Evolutionary conservation across 805 yeast species (phyloP).

Genomic region (Candida palmyrensis): DNA sequence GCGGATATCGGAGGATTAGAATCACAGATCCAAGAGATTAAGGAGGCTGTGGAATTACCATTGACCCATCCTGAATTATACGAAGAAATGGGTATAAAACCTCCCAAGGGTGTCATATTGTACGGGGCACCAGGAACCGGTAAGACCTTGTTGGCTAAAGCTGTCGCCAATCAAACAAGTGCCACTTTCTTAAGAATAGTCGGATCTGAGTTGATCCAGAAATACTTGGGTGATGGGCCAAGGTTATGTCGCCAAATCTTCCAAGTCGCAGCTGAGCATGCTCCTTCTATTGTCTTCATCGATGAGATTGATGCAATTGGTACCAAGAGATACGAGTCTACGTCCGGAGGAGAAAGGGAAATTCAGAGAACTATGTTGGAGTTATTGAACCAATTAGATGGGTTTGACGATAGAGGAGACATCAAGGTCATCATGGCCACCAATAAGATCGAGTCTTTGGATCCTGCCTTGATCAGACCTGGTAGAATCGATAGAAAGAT

Average conservation of each 20-base stretch:
- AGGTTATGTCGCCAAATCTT: slow-evolving; percentile 89
- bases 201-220: slow-evolving; percentile 95
- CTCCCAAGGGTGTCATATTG: slow-evolving; percentile 95
- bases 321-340: slow-evolving; percentile 95
- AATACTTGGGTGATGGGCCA: slow-evolving; percentile 97
- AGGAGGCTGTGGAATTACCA: slow-evolving; percentile 94
- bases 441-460: slow-evolving; percentile 87
- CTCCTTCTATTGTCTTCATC: slow-evolving; percentile 97
- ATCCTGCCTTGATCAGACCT: slow-evolving; percentile 94
- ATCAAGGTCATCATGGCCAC: slow-evolving; percentile 98
- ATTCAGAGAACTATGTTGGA: slow-evolving; percentile 98
- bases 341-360: slow-evolving; percentile 96
- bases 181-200: slow-evolving; percentile 95
- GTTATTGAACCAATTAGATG: slow-evolving; percentile 89
- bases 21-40: slow-evolving; percentile 93
- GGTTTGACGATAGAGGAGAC: slow-evolving; percentile 95
- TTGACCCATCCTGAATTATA: slow-evolving; percentile 94
- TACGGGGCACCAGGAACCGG: slow-evolving; percentile 99
- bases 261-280: slow-evolving; percentile 94
- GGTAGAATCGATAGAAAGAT: slow-evolving; percentile 97
- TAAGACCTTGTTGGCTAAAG: slow-evolving; percentile 90
- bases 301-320: slow-evolving; percentile 99
- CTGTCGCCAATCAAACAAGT: slow-evolving; percentile 96
- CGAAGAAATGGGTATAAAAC: slow-evolving; percentile 98
- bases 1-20: slow-evolving; percentile 98